Base-by-base conservation (phyloP, 768 basidiomycete genomes). In the Phylloporus rhodoxanthus region DNA sequence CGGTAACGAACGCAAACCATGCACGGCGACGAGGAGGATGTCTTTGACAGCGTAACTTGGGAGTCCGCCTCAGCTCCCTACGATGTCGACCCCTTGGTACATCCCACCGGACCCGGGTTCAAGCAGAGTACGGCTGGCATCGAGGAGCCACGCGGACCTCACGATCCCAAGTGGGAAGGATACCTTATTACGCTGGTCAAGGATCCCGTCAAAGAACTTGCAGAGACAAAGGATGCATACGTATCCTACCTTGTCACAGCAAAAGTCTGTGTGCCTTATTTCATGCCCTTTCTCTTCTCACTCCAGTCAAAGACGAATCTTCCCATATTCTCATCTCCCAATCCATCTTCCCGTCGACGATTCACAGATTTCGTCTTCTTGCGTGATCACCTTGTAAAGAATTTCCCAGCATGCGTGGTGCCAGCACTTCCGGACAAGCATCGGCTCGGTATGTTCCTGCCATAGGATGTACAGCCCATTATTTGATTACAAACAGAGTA, bases 301-400 rank as follows among this genome's bases (percentile, higher is more conserved):
- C 43, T 29, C 57, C 28, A 47, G 45, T 13, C 47, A 36, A 64
- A 98, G 95, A 96, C 94, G 20, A 93, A 93, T 64, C 75, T 97
- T 20, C 80, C 87, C 1, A 87, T 86, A 66, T 98, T 89, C 76
- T 84, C 87, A 2, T 77, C 80, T 5, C 72, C 76, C 5, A 87
- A 74, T 52, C 87, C 90, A 1, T 82, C 83, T 2, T 75, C 87
- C 14, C 82, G 96, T 43, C 78, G 96, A 51, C 84, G 96, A 28
- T 99, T 95, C 70, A 91, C 94, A 61, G 96, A 99, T 70, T 99
- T 99, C 69, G 88, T 90, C 32, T 98, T 98, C 64, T 74, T 99
- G 41, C 76, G 90, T 51, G 84, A 95, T 40, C 82, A 95, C 59
- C 79, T 99, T 21, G 80, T 82, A 10, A 84, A 84, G 71, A 87